Evolutionary conservation across 345 rosid genomes (phyloP).

Genomic region (Euphorbia lathyris): DNA sequence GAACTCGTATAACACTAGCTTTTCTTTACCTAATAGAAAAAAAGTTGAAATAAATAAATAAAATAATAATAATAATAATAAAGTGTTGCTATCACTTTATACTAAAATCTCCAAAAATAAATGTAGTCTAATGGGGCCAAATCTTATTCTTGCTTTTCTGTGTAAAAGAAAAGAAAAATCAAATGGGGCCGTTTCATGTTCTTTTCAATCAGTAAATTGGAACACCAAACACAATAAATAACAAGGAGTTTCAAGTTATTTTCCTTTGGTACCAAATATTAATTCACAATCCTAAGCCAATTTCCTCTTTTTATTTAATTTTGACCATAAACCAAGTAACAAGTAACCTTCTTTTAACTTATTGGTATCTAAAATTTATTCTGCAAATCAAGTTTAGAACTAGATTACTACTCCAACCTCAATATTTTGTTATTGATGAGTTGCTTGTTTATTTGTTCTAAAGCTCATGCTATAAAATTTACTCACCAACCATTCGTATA

Average conservation of each 20-base stretch:
- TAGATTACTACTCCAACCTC: no score
- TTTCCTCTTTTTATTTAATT: no score
- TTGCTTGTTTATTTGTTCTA: no score
- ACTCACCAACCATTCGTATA: no score
- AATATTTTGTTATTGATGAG: no score
- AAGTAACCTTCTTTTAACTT: no score
- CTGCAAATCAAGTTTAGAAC: no score
- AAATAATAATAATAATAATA: neutral
- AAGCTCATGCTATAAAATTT: no score
- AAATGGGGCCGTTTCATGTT: neutral
- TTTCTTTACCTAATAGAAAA: constrained; percentile 52
- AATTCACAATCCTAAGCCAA: no score
- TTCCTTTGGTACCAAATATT: neutral
- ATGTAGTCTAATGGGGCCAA: neutral
- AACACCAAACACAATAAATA: neutral
- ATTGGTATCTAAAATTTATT: no score
- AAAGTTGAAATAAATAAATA: neutral
- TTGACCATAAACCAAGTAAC: no score
- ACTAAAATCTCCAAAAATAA: neutral
- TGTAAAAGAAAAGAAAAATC: neutral
- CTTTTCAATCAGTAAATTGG: neutral
- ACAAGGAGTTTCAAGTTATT: neutral
- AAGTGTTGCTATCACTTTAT: neutral
- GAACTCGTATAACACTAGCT: constrained; percentile 72
- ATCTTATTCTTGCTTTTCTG: neutral